phyloP scores from a whole-genome alignment of 1,139 yeast genomes.

The Yamadazyma conglobata region DNA sequence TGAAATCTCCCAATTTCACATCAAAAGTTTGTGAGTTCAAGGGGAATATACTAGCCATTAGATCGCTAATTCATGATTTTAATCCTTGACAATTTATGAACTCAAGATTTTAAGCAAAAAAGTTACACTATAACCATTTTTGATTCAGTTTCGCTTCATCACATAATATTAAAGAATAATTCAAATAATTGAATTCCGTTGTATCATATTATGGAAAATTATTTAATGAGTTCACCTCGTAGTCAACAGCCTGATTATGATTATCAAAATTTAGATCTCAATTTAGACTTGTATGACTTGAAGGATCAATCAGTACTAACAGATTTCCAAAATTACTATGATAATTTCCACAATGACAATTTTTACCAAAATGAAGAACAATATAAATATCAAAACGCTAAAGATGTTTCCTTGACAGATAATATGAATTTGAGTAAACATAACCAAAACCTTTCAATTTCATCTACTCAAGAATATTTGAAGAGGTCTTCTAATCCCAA shows the following conservation, averaged over 20 bases:
- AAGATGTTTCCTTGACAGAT: slow-evolving; percentile 11
- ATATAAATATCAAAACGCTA: slow-evolving; percentile 1
- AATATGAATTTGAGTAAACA: slow-evolving; percentile 14
- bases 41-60: too few species aligned
- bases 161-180: too few species aligned
- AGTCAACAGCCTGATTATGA: slow-evolving; percentile 29
- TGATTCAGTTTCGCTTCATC: too few species aligned
- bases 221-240: slow-evolving; percentile 43
- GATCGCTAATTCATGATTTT: too few species aligned
- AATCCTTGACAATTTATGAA: too few species aligned
- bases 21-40: too few species aligned
- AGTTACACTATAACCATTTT: too few species aligned
- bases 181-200: too few species aligned
- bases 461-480: slow-evolving; percentile 10
- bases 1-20: too few species aligned
- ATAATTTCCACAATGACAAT: slow-evolving; percentile 2
- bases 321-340: slow-evolving; percentile 8
- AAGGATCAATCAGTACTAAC: slow-evolving; percentile 8
- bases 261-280: slow-evolving; percentile 11
- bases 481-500: slow-evolving; percentile 12
- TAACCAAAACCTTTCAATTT: slow-evolving; percentile 17
- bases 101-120: too few species aligned
- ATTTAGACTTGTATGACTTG: slow-evolving; percentile 10
- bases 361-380: slow-evolving; percentile 1
- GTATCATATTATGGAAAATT: slow-evolving; percentile 51